A percentile compares a stretch with the other conserved stretches of the same genome.
Evolutionary conservation across 352 stramenopile species (phyloP).

Genomic region (Phytophthora megakarya): DNA sequence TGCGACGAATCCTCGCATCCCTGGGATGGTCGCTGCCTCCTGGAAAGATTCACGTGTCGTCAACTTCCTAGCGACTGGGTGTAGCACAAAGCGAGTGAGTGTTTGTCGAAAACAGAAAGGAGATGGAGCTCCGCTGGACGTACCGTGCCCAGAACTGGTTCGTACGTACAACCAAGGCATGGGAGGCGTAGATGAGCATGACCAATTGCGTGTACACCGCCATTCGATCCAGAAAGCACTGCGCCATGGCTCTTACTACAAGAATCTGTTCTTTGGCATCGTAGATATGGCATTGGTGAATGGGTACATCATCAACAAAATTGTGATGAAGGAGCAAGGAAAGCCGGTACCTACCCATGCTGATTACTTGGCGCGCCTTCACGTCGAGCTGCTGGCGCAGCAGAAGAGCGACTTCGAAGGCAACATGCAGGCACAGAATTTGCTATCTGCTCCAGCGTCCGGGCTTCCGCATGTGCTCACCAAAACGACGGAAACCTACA

Average conservation of each 20-base stretch:
- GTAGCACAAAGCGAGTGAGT: constrained; percentile 1
- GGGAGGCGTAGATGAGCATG: constrained; percentile 17
- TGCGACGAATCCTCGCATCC: neutral
- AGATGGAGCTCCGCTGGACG: neutral
- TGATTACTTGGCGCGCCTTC: constrained; percentile 15
- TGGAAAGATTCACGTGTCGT: neutral
- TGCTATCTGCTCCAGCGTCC: neutral
- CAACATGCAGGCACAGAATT: constrained; percentile 20
- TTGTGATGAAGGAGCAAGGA: constrained; percentile 6
- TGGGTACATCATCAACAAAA: constrained; percentile 22
- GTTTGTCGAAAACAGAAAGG: constrained; percentile 1
- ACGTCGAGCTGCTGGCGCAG: constrained; percentile 14
- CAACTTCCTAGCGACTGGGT: constrained; percentile 7
- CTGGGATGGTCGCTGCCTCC: neutral
- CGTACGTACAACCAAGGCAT: constrained; percentile 12
- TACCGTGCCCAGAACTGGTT: neutral
- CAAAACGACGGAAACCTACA: constrained; percentile 15
- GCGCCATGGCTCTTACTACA: constrained; percentile 29
- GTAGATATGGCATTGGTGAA: constrained; percentile 36
- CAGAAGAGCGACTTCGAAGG: constrained; percentile 8
- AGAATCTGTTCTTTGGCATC: constrained; percentile 28
- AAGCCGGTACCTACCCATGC: constrained; percentile 13
- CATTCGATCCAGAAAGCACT: constrained; percentile 26
- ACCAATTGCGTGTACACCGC: constrained; percentile 16
- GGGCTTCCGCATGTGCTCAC: constrained; percentile 1